Conservation (phyloP, 495 filamentous ascomycete genomes). For the Ascodesmis nigricans region DNA sequence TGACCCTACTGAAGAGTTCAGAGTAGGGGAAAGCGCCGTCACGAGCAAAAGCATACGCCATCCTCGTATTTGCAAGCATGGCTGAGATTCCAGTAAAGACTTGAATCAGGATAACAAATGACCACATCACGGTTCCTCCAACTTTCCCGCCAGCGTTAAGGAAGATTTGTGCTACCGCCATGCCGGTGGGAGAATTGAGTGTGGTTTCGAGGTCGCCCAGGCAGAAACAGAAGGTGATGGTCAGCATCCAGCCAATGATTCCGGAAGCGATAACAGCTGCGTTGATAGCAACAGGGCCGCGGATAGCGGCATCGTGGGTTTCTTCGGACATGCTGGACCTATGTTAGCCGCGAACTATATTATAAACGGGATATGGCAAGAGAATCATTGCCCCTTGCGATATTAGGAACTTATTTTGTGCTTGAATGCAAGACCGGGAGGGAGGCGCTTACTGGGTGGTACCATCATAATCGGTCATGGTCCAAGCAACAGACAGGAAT, state of each 20-base stretch:
- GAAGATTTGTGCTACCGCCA: conserved; percentile 51
- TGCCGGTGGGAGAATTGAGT: conserved; percentile 37
- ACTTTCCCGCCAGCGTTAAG: conserved; percentile 39
- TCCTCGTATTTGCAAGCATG: conserved; percentile 47
- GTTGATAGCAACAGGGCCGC: conserved; percentile 41
- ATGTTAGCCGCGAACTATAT: no score
- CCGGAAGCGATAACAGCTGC: conserved; percentile 45
- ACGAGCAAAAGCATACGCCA: conserved; percentile 51
- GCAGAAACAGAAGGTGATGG: conserved; percentile 47
- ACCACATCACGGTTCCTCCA: conserved; percentile 46
- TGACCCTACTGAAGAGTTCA: conserved; percentile 36
- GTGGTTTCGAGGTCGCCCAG: conserved; percentile 40
- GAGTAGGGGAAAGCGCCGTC: conserved; percentile 51
- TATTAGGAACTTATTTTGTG: no score
- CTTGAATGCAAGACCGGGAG: no score
- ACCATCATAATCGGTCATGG: conserved; percentile 56
- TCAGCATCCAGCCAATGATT: conserved; percentile 40
- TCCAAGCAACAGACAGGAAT: conserved; percentile 53
- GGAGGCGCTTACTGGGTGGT: conserved; percentile 38
- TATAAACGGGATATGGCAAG: no score
- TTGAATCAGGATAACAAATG: conserved; percentile 45
- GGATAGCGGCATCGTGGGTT: conserved; percentile 45
- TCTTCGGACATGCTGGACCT: conserved; percentile 52
- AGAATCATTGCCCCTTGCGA: no score
- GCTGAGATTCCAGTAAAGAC: conserved; percentile 52